phyloP scores from a whole-genome alignment of 148 eudicot genomes.

The Rhododendron williamsianum region DNA sequence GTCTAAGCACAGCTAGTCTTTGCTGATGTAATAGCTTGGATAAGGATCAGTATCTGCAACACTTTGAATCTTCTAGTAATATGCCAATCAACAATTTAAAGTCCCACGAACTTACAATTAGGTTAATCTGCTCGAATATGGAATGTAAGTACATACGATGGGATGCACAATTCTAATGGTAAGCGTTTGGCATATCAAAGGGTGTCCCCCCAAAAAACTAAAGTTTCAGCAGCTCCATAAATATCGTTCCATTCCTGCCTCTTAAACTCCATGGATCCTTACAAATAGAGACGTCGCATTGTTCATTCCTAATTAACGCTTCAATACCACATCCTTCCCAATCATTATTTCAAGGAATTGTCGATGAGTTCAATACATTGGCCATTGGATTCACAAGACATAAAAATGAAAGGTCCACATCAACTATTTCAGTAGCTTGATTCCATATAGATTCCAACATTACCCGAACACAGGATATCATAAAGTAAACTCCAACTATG shows the following conservation, averaged over 20 bases:
- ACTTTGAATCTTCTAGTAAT: not conserved
- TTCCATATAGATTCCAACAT: not conserved
- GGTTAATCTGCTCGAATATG: not conserved
- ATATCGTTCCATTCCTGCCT: not conserved
- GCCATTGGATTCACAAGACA: not conserved
- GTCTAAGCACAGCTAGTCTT: not conserved
- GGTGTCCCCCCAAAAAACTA: not conserved
- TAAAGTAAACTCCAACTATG: not conserved
- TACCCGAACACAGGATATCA: not conserved
- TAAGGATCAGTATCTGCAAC: not conserved
- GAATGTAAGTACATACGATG: not conserved
- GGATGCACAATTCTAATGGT: not conserved
- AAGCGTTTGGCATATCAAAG: not conserved
- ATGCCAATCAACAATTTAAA: not conserved
- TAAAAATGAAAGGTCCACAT: not conserved
- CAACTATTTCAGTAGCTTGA: not conserved
- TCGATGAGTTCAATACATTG: not conserved
- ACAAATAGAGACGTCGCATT: not conserved
- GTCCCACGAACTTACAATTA: not conserved
- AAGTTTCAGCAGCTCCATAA: not conserved
- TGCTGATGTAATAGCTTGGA: not conserved
- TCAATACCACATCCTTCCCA: not conserved
- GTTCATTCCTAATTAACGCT: not conserved
- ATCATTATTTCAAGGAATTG: not conserved
- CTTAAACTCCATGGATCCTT: not conserved